These are phyloP conservation scores for Claviceps arundinis DNA, from an alignment of 2,329 filamentous ascomycete species.

Conservation along the genomic window DNA sequence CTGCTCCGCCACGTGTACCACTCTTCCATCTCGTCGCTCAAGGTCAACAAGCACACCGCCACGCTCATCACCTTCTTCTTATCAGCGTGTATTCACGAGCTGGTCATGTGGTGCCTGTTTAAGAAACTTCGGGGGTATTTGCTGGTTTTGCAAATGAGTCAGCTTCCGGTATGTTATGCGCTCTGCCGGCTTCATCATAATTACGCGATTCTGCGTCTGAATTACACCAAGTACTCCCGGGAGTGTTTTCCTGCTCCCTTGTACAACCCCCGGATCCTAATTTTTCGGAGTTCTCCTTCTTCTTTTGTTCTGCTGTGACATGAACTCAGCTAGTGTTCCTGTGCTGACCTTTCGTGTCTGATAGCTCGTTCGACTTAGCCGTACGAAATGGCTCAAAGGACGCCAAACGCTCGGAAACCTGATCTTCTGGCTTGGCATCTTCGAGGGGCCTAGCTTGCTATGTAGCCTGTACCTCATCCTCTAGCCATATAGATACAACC, in stretches of 20 bases:
- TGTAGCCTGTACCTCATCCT: conserved; percentile 48
- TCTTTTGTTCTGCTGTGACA: not conserved
- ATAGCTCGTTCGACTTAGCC: conserved; percentile 49
- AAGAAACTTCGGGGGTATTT: conserved; percentile 65
- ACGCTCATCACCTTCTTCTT: conserved; percentile 66
- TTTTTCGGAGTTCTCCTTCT: conserved; percentile 11
- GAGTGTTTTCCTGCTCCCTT: not conserved
- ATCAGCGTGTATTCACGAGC: conserved; percentile 57
- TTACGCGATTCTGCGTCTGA: no score
- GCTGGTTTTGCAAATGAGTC: conserved; percentile 58
- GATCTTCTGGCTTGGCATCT: conserved; percentile 68
- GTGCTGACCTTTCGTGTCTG: no score
- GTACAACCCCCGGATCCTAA: conserved; percentile 42
- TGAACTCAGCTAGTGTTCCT: no score
- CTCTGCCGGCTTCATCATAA: no score
- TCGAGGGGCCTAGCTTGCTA: conserved; percentile 57
- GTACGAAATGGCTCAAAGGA: conserved; percentile 51
- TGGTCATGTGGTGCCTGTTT: conserved; percentile 72
- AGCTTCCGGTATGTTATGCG: conserved; percentile 45
- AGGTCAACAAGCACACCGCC: conserved; percentile 55
- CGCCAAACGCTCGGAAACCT: conserved; percentile 55
- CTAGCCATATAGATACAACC: conserved; percentile 13
- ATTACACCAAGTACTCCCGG: no score
- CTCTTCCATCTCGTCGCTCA: conserved; percentile 59
- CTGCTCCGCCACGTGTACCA: conserved; percentile 69